phyloP scores from a whole-genome alignment of 1,284 basidiomycete genomes.

The Cutaneotrichosporon sp. region DNA sequence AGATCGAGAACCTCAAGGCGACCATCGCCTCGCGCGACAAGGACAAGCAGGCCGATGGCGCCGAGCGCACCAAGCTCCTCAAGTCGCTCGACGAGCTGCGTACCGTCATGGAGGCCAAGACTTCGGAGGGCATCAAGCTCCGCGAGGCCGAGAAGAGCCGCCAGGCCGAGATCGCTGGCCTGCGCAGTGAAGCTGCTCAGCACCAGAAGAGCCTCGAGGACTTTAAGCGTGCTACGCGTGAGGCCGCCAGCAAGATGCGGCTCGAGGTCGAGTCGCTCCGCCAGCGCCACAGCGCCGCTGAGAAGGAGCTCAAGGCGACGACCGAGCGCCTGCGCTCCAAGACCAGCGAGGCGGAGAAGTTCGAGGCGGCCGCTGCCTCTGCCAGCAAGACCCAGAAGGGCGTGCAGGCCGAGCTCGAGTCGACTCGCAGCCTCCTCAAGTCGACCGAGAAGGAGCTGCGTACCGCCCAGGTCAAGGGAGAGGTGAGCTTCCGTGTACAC shows the following conservation, averaged over 20 bases:
- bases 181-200: constrained; percentile 64
- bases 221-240: constrained; percentile 28
- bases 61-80: constrained; percentile 66
- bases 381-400: constrained; percentile 71
- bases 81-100: constrained; percentile 85
- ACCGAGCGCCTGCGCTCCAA: constrained; percentile 61
- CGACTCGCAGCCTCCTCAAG: constrained; percentile 69
- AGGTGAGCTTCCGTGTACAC: background rate
- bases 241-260: constrained; percentile 49
- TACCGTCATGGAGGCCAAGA: constrained; percentile 76
- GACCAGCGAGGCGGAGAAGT: constrained; percentile 57
- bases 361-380: constrained; percentile 62
- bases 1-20: constrained; percentile 67
- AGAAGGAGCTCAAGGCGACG: constrained; percentile 59
- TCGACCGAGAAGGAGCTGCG: constrained; percentile 63
- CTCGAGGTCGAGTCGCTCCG: constrained; percentile 53
- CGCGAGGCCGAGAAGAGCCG: constrained; percentile 83
- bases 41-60: constrained; percentile 62
- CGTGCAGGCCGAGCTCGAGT: constrained; percentile 64
- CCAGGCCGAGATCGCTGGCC: constrained; percentile 74
- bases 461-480: constrained; percentile 58
- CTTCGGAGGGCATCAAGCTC: constrained; percentile 79
- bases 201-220: constrained; percentile 44
- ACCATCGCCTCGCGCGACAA: constrained; percentile 68
- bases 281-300: constrained; percentile 58